Percentiles rank a stretch among this genome's conserved stretches.
phyloP scores from a whole-genome alignment of 352 stramenopile genomes.

The Phytopythium delawarense region DNA sequence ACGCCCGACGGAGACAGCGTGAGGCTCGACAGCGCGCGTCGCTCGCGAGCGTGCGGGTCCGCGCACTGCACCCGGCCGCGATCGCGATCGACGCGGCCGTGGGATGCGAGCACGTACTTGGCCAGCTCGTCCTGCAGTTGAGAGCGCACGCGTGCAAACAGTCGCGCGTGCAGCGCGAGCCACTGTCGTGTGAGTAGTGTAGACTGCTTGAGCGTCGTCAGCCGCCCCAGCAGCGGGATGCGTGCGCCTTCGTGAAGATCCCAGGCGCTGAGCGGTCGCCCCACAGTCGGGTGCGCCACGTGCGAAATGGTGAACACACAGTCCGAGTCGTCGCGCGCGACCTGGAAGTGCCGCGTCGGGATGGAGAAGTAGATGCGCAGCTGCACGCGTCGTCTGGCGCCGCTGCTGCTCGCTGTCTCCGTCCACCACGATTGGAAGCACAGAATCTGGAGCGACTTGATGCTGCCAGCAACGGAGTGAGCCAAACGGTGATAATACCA shows the following conservation, averaged over 20 bases:
- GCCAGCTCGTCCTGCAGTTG: conserved; percentile 48
- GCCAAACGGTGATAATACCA: neutral
- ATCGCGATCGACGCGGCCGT: conserved; percentile 19
- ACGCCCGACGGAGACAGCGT: neutral
- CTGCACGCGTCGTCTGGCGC: conserved; percentile 5
- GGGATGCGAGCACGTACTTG: conserved; percentile 55
- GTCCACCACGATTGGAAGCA: conserved; percentile 75
- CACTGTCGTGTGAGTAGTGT: conserved; percentile 73
- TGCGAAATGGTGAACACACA: conserved; percentile 80
- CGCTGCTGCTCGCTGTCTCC: conserved; percentile 33
- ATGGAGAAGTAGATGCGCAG: conserved; percentile 65
- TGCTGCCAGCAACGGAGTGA: conserved; percentile 15
- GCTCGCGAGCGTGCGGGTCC: conserved; percentile 32
- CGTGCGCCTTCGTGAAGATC: conserved; percentile 67
- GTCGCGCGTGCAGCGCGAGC: conserved; percentile 48
- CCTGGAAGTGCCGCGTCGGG: conserved; percentile 56
- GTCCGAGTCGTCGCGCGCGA: conserved; percentile 56
- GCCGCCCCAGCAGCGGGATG: conserved; percentile 49
- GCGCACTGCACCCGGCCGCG: conserved; percentile 41
- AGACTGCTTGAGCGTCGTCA: conserved; percentile 68
- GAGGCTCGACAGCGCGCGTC: neutral
- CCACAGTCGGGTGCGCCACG: conserved; percentile 34
- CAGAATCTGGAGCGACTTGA: conserved; percentile 51
- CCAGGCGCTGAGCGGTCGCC: conserved; percentile 45
- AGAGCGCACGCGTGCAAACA: conserved; percentile 27